Evolutionary conservation across 192 early-diverging fungal genomes (phyloP).

Genomic region (Coemansia sp.): DNA sequence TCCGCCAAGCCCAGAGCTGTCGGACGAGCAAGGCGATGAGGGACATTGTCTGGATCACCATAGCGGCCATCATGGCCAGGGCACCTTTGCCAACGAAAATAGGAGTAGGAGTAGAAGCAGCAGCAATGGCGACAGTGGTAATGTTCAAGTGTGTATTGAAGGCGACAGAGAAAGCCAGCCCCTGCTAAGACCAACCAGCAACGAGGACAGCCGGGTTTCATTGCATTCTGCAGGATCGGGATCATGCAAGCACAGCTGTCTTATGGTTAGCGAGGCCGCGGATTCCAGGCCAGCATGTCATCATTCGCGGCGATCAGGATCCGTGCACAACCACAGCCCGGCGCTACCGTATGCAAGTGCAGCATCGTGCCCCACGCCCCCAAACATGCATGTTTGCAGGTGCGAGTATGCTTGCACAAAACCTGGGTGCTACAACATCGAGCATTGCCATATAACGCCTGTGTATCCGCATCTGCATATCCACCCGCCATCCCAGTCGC

Average conservation of each 20-base stretch:
- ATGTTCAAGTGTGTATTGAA: neutral
- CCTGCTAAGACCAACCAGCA: neutral
- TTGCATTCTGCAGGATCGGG: neutral
- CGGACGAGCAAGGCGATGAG: constrained; percentile 3
- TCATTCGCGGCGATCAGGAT: neutral
- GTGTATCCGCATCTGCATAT: constrained; percentile 42
- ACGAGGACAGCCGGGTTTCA: neutral
- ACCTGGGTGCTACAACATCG: constrained; percentile 31
- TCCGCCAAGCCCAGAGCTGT: constrained; percentile 24
- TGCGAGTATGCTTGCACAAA: constrained; percentile 47
- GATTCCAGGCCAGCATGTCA: neutral
- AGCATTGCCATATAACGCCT: constrained; percentile 51
- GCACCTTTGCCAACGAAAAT: neutral
- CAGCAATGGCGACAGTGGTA: constrained; percentile 8
- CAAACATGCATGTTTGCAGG: constrained; percentile 8
- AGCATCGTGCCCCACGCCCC: neutral
- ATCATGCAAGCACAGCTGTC: neutral
- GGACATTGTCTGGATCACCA: neutral
- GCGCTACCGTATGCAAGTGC: neutral
- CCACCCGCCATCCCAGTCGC: constrained; percentile 6
- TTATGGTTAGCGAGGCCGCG: too few relatives aligned
- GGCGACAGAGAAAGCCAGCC: neutral
- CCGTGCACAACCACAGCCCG: neutral
- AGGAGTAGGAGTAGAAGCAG: constrained; percentile 5
- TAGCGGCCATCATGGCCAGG: constrained; percentile 1